Evolutionary conservation across 148 eudicot genomes (phyloP), one percentile per base, ranked within the genome.

Genomic region (Camellia japonica): DNA sequence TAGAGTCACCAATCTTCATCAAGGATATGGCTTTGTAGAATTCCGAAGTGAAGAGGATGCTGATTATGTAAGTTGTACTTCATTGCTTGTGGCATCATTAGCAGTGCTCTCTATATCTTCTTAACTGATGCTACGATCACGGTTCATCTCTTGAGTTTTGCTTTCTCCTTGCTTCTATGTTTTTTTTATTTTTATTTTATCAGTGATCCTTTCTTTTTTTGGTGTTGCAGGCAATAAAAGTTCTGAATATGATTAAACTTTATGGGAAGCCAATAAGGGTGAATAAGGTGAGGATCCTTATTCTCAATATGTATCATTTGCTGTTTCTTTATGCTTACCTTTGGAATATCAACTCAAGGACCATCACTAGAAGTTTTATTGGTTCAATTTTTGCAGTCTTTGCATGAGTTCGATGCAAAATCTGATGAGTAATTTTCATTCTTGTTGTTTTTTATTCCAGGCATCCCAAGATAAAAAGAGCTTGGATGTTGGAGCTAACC

Each of bases 401-500:
- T 18, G 5, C 58, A 13, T 71, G 46, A 52, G 18, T 72, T 5
- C 46, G 47, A 19, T 76, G 41, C 47, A 59, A 75, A 60, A 18
- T 20, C 56, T 76, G 75, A 61, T 47, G 59, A 43, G 4, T 60
- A 13, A 14, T 60, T 60, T 52, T 60, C 42, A 6, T 76, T 55
- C 46, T 78, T 81, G 10, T 71, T 14, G 66, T 60, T 41, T 73
- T 42, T 85, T 65, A 59, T 84, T 77, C 54, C 84, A 96, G 99
- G 98, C 99, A 76, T 92, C 98, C 20, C 99, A 97, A 90, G 99
- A 97, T 86, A 94, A 97, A 81, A 93, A 94, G 93, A 91, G 91
- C 85, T 86, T 97, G 85, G 99, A 97, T 92, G 94, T 97, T 80
- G 99, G 99, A 83, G 99, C 99, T 64, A 96, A 97, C 90, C 96